Evolutionary conservation across 306 rosid species (phyloP), one percentile per base, ranked within the genome.

Genomic region (Dalbergia cultrata): DNA sequence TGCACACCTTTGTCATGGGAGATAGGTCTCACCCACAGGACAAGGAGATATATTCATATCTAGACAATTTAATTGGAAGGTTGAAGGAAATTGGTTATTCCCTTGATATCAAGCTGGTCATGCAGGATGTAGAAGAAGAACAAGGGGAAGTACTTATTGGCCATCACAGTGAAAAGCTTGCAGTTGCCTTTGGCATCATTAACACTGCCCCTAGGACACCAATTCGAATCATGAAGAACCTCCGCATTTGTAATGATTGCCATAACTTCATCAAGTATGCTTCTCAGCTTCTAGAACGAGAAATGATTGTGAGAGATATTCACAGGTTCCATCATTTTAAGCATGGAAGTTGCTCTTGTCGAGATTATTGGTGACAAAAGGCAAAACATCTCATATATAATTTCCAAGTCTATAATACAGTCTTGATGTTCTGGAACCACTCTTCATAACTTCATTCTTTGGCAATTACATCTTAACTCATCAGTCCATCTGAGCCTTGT

Each of bases 101-200:
- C 73, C 69, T 58, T 47, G 90, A 89, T 64, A 83, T 58, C 70
- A 80, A 87, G 52, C 70, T 63, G 73, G 93, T 89, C 78, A 84
- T 81, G 90, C 94, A 92, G 78, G 94, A 94, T 76, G 93, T 90
- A 49, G 94, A 92, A 83, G 93, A 90, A 80, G 97, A 92, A 85
- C 90, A 92, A 76, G 81, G 92, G 75, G 96, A 94, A 87, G 82
- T 78, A 68, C 85, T 90, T 39, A 82, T 90, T 67, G 81, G 90
- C 65, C 81, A 85, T 85, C 97, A 94, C 84, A 88, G 98, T 76
- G 98, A 90, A 87, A 94, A 91, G 74, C 92, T 89, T 75, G 94
- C 92, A 14, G 60, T 87, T 72, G 89, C 87, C 47, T 89, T 67
- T 74, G 92, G 92, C 41, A 83, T 92, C 81, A 84, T 90, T 64